Evolutionary conservation across 371 early-diverging fungal species (phyloP).

Genomic region (Syncephalastrum monosporum): DNA sequence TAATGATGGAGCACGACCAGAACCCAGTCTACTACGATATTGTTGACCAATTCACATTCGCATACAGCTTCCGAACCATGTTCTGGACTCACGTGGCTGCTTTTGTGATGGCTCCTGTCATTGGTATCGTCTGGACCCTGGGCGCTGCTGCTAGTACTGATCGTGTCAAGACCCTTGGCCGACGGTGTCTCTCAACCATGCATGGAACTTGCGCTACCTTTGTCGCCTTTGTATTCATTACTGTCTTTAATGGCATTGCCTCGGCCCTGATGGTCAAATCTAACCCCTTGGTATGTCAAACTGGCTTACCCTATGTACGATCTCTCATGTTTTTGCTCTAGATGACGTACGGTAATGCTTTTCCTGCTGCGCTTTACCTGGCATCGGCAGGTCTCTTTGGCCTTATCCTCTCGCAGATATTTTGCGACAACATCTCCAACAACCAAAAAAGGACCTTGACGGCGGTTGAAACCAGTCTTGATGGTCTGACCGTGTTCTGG

Average conservation of each 20-base stretch:
- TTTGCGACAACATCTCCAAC: conserved; percentile 28
- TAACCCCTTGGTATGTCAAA: conserved; percentile 30
- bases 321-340: background rate
- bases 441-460: conserved; percentile 6
- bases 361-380: conserved; percentile 18
- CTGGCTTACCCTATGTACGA: too few species aligned
- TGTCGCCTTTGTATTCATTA: conserved; percentile 16
- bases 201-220: conserved; percentile 33
- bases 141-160: background rate
- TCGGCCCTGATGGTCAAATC: conserved; percentile 16
- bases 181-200: conserved; percentile 7
- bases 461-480: conserved; percentile 19
- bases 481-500: conserved; percentile 51
- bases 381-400: conserved; percentile 16
- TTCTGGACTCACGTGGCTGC: conserved; percentile 38
- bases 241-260: conserved; percentile 15
- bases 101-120: conserved; percentile 32
- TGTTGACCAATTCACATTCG: conserved; percentile 50
- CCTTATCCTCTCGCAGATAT: conserved; percentile 21
- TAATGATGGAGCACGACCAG: conserved; percentile 25
- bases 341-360: conserved; percentile 43
- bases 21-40: conserved; percentile 54
- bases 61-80: conserved; percentile 42
- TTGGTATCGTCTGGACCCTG: conserved; percentile 30
- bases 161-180: conserved; percentile 13